Evolutionary conservation across 192 early-diverging fungal genomes (phyloP).

Genomic region (Neocallimastix lanati): DNA sequence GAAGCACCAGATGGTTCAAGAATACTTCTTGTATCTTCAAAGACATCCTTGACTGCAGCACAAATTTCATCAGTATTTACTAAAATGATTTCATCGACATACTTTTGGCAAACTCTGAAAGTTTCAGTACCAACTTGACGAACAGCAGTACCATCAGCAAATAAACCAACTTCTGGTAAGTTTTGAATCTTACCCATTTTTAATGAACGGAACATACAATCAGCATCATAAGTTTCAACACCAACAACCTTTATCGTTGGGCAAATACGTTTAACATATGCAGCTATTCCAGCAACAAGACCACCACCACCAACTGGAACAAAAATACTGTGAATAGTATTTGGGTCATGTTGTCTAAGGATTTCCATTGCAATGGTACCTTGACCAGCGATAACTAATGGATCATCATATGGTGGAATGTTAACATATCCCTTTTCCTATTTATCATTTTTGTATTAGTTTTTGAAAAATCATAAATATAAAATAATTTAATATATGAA

Average conservation of each 20-base stretch:
- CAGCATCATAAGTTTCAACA: slow-evolving; percentile 77
- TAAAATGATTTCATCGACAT: slow-evolving; percentile 80
- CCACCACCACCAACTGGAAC: slow-evolving; percentile 88
- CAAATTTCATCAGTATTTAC: slow-evolving; percentile 94
- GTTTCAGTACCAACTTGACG: slow-evolving; percentile 23
- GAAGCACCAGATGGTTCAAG: slow-evolving; percentile 93
- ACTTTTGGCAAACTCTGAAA: slow-evolving; percentile 12
- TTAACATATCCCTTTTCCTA: slow-evolving; percentile 53
- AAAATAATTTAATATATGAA: no score
- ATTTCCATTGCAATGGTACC: slow-evolving; percentile 87
- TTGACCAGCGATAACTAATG: slow-evolving; percentile 97
- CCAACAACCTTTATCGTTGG: slow-evolving; percentile 80
- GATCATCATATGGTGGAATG: slow-evolving; percentile 96
- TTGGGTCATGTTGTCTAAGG: slow-evolving; percentile 35
- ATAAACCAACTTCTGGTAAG: slow-evolving; percentile 72
- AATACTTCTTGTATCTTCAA: slow-evolving; percentile 79
- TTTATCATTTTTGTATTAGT: no score
- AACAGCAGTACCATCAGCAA: slow-evolving; percentile 96
- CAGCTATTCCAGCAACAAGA: slow-evolving; percentile 73
- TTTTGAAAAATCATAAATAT: no score
- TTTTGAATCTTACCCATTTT: slow-evolving; percentile 35
- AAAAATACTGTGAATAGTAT: slow-evolving; percentile 75
- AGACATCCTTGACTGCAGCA: slow-evolving; percentile 72
- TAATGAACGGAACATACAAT: slow-evolving; percentile 71
- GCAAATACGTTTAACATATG: slow-evolving; percentile 80